Conservation (phyloP, 345 rosid species). For the Sapria himalayana region DNA sequence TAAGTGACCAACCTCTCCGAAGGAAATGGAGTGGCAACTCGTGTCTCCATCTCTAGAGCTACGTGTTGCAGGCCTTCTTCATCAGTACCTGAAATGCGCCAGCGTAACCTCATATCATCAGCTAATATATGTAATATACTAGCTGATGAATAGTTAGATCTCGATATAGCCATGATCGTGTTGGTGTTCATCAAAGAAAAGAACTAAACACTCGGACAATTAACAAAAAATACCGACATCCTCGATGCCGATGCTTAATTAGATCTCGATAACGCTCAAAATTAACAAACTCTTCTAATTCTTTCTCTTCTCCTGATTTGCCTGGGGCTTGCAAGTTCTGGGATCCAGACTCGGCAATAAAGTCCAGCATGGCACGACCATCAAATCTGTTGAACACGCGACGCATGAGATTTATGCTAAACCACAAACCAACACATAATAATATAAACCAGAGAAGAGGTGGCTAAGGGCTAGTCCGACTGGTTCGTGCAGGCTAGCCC, state of each 20-base stretch:
- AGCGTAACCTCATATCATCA: too few species aligned
- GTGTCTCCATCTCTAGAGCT: slow-evolving; percentile 64
- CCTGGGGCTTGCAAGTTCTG: slow-evolving; percentile 21
- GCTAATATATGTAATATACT: too few species aligned
- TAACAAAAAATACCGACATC: slow-evolving; percentile 94
- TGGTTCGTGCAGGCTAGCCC: slow-evolving; percentile 72
- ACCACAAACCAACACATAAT: too few species aligned
- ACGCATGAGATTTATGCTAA: too few species aligned
- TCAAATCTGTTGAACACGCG: slow-evolving; percentile 51
- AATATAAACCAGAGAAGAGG: too few species aligned
- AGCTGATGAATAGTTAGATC: too few species aligned
- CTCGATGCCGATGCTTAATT: slow-evolving; percentile 99
- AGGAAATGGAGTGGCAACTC: slow-evolving; percentile 33
- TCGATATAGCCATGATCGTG: too few species aligned
- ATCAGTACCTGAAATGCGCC: slow-evolving; percentile 80
- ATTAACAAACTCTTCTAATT: slow-evolving; percentile 99
- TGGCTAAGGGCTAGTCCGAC: too few species aligned
- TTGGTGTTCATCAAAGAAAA: too few species aligned
- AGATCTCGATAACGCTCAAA: slow-evolving; percentile 99
- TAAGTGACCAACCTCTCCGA: slow-evolving; percentile 51
- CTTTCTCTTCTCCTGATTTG: slow-evolving; percentile 82
- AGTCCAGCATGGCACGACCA: slow-evolving; percentile 90
- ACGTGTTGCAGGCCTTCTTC: slow-evolving; percentile 80
- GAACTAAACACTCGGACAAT: too few species aligned
- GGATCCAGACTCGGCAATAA: slow-evolving; percentile 55